A percentile compares a stretch with the other conserved stretches of the same genome.
These are phyloP conservation scores for Psilocybe cyanescens DNA, from an alignment of 768 basidiomycete species.

Conservation along the genomic window DNA sequence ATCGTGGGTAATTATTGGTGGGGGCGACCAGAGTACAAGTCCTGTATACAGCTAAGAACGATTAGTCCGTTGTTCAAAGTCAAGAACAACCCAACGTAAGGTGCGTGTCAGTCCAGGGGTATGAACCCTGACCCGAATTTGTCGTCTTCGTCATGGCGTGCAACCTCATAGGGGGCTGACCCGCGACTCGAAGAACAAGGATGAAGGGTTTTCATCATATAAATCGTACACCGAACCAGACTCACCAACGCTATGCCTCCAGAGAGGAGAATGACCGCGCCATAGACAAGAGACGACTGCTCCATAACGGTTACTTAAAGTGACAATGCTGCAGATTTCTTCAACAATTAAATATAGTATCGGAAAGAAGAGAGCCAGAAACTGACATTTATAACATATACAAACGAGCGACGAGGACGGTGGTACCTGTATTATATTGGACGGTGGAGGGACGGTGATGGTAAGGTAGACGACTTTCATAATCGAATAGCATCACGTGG, in stretches of 20 bases:
- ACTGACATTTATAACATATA: conserved; percentile 24
- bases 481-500: too few species aligned
- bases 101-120: conserved; percentile 39
- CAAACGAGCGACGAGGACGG: conserved; percentile 11
- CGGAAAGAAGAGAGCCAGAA: neutral
- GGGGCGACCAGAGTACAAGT: conserved; percentile 77
- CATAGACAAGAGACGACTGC: conserved; percentile 37
- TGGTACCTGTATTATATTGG: conserved; percentile 5
- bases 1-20: conserved; percentile 61
- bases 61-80: conserved; percentile 9
- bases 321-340: neutral
- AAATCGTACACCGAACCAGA: conserved; percentile 13
- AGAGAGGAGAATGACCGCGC: conserved; percentile 33
- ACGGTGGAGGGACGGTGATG: conserved; percentile 9
- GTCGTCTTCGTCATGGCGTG: conserved; percentile 73
- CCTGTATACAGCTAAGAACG: conserved; percentile 64
- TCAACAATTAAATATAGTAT: neutral
- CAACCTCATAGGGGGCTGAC: conserved; percentile 40
- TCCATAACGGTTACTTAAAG: conserved; percentile 21
- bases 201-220: conserved; percentile 75
- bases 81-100: conserved; percentile 1
- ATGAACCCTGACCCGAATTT: conserved; percentile 49
- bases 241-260: conserved; percentile 42
- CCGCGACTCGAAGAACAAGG: conserved; percentile 92
- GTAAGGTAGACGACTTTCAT: too few species aligned